These are phyloP conservation scores for Rhinocladiella mackenziei DNA, from an alignment of 2,329 filamentous ascomycete species.

Conservation along the genomic window DNA sequence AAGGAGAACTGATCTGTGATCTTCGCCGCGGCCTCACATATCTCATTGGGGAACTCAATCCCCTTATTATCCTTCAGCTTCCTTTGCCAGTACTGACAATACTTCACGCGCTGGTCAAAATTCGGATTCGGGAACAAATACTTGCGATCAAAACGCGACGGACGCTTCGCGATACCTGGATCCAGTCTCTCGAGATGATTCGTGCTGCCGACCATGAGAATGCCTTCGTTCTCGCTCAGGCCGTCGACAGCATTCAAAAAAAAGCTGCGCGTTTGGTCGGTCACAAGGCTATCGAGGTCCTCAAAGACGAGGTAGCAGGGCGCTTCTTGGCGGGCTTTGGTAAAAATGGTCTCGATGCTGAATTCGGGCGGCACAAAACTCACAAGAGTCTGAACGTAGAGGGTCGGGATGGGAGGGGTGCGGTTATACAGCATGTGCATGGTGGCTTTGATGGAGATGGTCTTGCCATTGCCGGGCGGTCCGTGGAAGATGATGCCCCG, in stretches of 20 bases:
- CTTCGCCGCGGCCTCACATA: constrained; percentile 39
- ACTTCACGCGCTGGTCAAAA: constrained; percentile 38
- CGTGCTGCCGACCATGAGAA: constrained; percentile 42
- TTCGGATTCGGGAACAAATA: constrained; percentile 44
- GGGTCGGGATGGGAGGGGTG: constrained; percentile 34
- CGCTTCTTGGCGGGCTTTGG: constrained; percentile 36
- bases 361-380: constrained; percentile 21
- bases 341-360: constrained; percentile 34
- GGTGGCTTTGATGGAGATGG: constrained; percentile 44
- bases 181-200: constrained; percentile 39
- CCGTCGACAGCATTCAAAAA: constrained; percentile 45
- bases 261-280: constrained; percentile 35
- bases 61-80: constrained; percentile 25
- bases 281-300: constrained; percentile 41
- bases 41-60: constrained; percentile 41
- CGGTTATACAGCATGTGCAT: constrained; percentile 43
- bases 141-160: constrained; percentile 46
- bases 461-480: constrained; percentile 43
- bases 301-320: constrained; percentile 42
- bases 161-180: constrained; percentile 44
- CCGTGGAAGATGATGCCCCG: constrained; percentile 45
- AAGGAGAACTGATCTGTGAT: constrained; percentile 46
- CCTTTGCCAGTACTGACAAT: constrained; percentile 44
- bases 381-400: constrained; percentile 38
- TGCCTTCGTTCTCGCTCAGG: constrained; percentile 40